phyloP scores from a whole-genome alignment of 805 yeast species.

The Kodamaea hsintzibuensis region DNA sequence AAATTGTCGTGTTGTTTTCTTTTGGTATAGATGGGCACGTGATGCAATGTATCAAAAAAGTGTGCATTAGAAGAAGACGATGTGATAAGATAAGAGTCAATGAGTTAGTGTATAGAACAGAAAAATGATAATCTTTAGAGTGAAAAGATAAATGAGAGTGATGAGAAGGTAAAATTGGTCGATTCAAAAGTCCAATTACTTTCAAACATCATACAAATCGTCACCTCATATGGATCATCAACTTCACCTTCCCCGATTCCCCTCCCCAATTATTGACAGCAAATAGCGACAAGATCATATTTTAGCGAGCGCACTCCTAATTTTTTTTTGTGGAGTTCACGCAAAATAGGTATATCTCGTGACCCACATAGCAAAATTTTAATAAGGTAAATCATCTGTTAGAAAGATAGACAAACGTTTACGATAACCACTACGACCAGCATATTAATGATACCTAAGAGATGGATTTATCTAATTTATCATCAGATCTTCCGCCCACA shows the following conservation, averaged over 20 bases:
- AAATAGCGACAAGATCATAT: neutral
- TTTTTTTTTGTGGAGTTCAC: neutral
- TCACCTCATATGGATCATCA: no score
- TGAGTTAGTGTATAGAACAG: no score
- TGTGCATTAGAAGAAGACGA: no score
- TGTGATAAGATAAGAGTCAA: no score
- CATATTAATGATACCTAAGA: neutral
- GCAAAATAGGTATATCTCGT: neutral
- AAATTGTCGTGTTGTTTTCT: slow-evolving; percentile 5
- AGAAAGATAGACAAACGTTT: neutral
- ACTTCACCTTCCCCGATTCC: no score
- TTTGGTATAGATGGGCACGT: slow-evolving; percentile 2
- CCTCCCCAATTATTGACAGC: neutral
- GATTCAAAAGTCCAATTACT: no score
- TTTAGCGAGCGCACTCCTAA: no score
- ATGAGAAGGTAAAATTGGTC: no score
- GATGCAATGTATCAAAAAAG: neutral
- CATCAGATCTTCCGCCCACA: slow-evolving; percentile 55
- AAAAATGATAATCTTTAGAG: no score
- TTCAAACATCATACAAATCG: no score
- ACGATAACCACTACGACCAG: neutral
- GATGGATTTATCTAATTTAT: slow-evolving; percentile 67
- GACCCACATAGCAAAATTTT: neutral
- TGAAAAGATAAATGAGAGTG: no score
- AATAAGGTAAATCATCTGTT: neutral